Evolutionary conservation across 1,284 basidiomycete species (phyloP).

Genomic region (Papiliotrema nemorosa): DNA sequence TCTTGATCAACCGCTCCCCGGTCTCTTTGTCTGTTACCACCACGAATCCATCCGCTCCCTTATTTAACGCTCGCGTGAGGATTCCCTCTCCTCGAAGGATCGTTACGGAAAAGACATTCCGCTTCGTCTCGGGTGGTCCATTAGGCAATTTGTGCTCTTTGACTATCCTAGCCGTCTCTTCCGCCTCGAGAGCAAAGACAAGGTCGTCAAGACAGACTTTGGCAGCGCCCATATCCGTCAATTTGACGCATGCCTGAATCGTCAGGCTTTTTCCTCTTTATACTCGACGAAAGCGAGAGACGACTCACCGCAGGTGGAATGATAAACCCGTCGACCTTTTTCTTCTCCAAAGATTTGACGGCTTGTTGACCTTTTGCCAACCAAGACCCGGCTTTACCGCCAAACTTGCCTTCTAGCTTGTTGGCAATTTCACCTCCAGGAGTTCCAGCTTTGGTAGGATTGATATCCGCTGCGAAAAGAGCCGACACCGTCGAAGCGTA

Average conservation of each 20-base stretch:
- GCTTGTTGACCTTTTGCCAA: constrained; percentile 48
- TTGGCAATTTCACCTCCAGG: constrained; percentile 20
- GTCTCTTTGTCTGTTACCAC: constrained; percentile 31
- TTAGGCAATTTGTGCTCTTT: constrained; percentile 22
- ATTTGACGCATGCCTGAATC: constrained; percentile 42
- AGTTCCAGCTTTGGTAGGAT: constrained; percentile 26
- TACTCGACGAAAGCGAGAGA: not conserved
- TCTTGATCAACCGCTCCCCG: constrained; percentile 42
- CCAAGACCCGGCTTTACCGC: constrained; percentile 46
- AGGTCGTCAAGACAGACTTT: constrained; percentile 41
- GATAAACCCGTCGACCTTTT: constrained; percentile 36
- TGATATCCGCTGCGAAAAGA: constrained; percentile 41
- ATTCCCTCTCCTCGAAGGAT: constrained; percentile 42
- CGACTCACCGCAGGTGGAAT: constrained; percentile 35
- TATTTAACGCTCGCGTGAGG: constrained; percentile 26
- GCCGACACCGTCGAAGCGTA: constrained; percentile 44
- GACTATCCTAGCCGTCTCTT: constrained; percentile 40
- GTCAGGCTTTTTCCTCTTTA: not conserved
- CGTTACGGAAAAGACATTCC: constrained; percentile 38
- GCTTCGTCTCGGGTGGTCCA: not conserved
- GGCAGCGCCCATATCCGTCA: constrained; percentile 45
- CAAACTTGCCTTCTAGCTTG: constrained; percentile 27
- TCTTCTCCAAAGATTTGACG: constrained; percentile 41
- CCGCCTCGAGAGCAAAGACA: constrained; percentile 38
- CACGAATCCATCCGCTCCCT: constrained; percentile 44